phyloP scores from a whole-genome alignment of 768 basidiomycete species.

The Podaxis carcinomalis region DNA sequence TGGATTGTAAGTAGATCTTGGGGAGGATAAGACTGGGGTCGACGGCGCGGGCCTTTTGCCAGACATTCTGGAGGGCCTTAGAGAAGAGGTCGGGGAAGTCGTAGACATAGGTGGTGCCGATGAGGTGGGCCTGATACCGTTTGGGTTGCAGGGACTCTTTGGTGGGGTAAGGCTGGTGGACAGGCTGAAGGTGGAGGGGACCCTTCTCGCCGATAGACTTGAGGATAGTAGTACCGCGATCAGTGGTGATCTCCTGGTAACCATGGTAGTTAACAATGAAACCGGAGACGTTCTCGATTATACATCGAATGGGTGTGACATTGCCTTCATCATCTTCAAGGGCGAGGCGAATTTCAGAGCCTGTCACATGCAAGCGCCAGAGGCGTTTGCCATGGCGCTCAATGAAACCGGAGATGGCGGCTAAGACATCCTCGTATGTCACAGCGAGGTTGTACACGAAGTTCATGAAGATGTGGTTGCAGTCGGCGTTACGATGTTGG shows the following conservation, averaged over 20 bases:
- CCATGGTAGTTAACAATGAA: slow-evolving; percentile 98
- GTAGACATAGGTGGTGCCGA: slow-evolving; percentile 98
- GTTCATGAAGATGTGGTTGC: slow-evolving; percentile 99
- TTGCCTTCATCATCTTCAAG: slow-evolving; percentile 95
- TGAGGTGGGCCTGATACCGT: slow-evolving; percentile 97
- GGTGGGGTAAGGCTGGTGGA: slow-evolving; percentile 89
- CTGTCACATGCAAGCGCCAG: slow-evolving; percentile 97
- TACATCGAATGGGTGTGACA: slow-evolving; percentile 91
- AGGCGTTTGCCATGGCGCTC: slow-evolving; percentile 97
- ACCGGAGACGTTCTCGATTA: slow-evolving; percentile 98
- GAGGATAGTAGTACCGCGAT: slow-evolving; percentile 91
- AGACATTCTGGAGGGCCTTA: slow-evolving; percentile 92
- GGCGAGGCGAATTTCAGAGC: slow-evolving; percentile 93
- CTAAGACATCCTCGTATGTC: slow-evolving; percentile 93
- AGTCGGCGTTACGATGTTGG: slow-evolving; percentile 87
- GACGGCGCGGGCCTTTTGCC: slow-evolving; percentile 65
- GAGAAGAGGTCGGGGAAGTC: slow-evolving; percentile 99
- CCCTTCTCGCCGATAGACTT: slow-evolving; percentile 99
- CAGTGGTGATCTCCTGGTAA: slow-evolving; percentile 96
- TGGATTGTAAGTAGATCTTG: slow-evolving; percentile 73
- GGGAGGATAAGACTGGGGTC: slow-evolving; percentile 71
- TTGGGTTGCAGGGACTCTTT: slow-evolving; percentile 98
- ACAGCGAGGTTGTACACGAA: slow-evolving; percentile 97
- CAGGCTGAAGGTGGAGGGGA: slow-evolving; percentile 92
- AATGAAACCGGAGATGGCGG: slow-evolving; percentile 98